Conservation (phyloP, 2,329 filamentous ascomycete genomes). For the Sarocladium strictum region DNA sequence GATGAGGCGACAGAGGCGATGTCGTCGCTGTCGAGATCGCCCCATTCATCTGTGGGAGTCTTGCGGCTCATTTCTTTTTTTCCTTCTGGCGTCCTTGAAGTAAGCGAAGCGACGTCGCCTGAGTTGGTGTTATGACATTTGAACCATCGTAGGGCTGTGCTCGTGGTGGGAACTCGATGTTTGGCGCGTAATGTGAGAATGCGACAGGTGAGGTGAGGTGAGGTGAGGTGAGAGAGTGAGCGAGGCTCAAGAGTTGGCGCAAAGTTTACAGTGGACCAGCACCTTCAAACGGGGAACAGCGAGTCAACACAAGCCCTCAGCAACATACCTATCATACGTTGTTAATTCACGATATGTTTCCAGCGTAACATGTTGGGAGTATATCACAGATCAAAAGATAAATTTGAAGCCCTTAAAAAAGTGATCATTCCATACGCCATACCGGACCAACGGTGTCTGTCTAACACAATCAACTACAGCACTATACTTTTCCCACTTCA, state of each 20-base stretch:
- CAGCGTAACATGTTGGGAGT: too few relatives aligned
- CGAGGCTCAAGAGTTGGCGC: too few relatives aligned
- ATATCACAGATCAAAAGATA: not conserved
- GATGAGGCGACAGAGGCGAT: constrained; percentile 41
- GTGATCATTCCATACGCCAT: constrained; percentile 5
- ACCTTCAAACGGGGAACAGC: too few relatives aligned
- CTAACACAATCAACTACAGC: not conserved
- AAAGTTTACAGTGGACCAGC: not conserved
- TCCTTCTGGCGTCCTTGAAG: too few relatives aligned
- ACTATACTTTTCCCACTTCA: not conserved
- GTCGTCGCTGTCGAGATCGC: constrained; percentile 37
- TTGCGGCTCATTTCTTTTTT: constrained; percentile 1
- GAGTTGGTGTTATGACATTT: not conserved
- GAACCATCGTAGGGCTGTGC: not conserved
- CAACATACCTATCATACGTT: too few relatives aligned
- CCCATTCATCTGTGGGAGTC: constrained; percentile 23
- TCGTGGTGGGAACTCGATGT: not conserved
- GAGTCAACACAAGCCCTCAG: too few relatives aligned
- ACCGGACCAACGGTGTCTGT: constrained; percentile 6
- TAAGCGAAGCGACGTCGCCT: too few relatives aligned
- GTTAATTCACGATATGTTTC: too few relatives aligned
- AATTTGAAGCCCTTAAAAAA: not conserved
- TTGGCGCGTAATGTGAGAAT: not conserved
- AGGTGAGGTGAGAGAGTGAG: too few relatives aligned
- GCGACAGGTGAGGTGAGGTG: not conserved